Evolutionary conservation across 1,139 yeast genomes (phyloP).

Genomic region (Geotrichum siamense): DNA sequence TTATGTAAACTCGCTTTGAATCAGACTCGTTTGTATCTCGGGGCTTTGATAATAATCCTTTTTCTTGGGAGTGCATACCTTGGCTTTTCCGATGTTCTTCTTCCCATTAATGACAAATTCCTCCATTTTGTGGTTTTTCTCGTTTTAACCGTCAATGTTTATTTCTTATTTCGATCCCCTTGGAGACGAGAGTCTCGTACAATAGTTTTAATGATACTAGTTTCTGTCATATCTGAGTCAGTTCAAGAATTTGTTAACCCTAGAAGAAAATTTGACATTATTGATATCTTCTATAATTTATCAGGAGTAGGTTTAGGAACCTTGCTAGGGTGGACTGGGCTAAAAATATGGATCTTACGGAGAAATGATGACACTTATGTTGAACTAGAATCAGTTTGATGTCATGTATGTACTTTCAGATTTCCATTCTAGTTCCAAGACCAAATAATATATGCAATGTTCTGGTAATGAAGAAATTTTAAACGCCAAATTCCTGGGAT

Average conservation of each 20-base stretch:
- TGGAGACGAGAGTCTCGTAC: neutral
- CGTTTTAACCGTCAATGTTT: slow-evolving; percentile 1
- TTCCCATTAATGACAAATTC: neutral
- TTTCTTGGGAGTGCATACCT: slow-evolving; percentile 2
- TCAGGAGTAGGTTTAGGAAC: neutral
- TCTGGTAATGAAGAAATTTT: no score
- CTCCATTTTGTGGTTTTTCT: slow-evolving; percentile 1
- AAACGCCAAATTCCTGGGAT: no score
- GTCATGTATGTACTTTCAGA: neutral
- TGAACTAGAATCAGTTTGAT: neutral
- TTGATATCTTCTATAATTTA: slow-evolving; percentile 2
- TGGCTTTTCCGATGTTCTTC: slow-evolving; percentile 2
- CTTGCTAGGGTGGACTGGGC: neutral
- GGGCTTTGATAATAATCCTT: neutral
- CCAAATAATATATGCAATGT: no score
- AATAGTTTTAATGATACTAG: neutral
- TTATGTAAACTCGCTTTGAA: neutral
- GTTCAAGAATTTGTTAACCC: slow-evolving; percentile 3
- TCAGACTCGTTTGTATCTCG: neutral
- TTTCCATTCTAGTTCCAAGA: no score
- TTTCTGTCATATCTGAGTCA: neutral
- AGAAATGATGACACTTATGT: neutral
- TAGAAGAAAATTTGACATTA: slow-evolving; percentile 1
- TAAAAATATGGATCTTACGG: neutral
- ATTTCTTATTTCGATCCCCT: neutral